A percentile compares a stretch with the other conserved stretches of the same genome.
Conservation (phyloP, 495 filamentous ascomycete genomes). For the Lasiosphaeriaceae sp. region DNA sequence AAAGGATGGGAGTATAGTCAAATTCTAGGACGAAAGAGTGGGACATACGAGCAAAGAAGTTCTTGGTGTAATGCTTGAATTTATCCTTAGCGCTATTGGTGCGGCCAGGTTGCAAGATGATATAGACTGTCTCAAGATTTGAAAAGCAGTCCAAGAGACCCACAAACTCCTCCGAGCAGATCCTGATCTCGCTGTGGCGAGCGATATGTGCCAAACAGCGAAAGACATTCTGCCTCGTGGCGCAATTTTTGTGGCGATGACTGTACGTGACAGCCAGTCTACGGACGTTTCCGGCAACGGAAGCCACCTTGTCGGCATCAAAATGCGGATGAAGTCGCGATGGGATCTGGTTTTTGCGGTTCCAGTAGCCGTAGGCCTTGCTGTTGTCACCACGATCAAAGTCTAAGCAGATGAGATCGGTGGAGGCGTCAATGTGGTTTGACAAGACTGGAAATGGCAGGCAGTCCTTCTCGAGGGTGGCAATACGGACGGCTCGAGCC, state of each 20-base stretch:
- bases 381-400: neutral
- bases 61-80: neutral
- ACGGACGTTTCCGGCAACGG: neutral
- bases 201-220: neutral
- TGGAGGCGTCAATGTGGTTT: neutral
- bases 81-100: neutral
- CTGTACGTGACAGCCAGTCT: neutral
- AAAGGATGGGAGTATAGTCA: no score
- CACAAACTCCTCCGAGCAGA: constrained; percentile 13
- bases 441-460: neutral
- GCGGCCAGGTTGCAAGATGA: constrained; percentile 7
- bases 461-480: neutral
- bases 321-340: neutral
- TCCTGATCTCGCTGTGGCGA: neutral
- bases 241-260: neutral
- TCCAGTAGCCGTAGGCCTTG: neutral
- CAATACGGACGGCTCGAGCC: neutral
- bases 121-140: constrained; percentile 19
- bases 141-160: constrained; percentile 20
- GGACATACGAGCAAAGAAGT: neutral
- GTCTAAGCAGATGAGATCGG: constrained; percentile 7
- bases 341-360: neutral
- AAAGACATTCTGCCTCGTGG: neutral
- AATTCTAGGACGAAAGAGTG: neutral
- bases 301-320: neutral